Evolutionary conservation across 108 stramenopile species (phyloP), one percentile per base, ranked within the genome.

Genomic region (Seminavis robusta): DNA sequence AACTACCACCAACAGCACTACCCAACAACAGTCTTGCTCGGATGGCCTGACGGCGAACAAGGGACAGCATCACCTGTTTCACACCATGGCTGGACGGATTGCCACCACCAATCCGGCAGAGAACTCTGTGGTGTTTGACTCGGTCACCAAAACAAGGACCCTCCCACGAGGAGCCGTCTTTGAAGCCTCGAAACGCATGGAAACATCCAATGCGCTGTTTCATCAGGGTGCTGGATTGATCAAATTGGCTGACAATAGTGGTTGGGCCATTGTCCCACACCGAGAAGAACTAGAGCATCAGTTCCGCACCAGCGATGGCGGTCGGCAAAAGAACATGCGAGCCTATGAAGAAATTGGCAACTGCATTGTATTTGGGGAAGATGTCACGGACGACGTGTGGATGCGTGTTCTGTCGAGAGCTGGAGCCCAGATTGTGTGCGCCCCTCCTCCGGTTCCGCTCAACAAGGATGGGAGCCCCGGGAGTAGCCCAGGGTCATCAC

Each of bases 341-440:
- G 83, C 89, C 0, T 77, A 57, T 50, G 84, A 89, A 44, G 91
- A 93, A 65, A 67, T 93, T 41, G 91, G 91, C n/a, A 84, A 81
- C 63, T 83, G 88, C 4, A 52, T 77, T 8, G 39, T 84, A 11
- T 51, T 76, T 44, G 65, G 27, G 20, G 4, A 11, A 4, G 37
- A 32, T 29, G 16, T 47, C 17, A 21, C 19, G 19, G 16, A 66
- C 76, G n/a, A n/a, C 7, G 33, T 73, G 44, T 93, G 83, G 79
- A 39, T 89, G 26, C 70, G 91, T 47, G 59, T 93, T 13, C 38
- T 71, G 17, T 45, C 65, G 38, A 65, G 76, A 32, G 62, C 59
- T 58, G 91, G 91, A 16, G 52, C 87, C 20, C 49, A 50, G 24
- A 79, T 93, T 20, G 57, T 83, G 9, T 66, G 83, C 19, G 83